Evolutionary conservation across 805 yeast genomes (phyloP).

Genomic region (Dipodascus albidus): DNA sequence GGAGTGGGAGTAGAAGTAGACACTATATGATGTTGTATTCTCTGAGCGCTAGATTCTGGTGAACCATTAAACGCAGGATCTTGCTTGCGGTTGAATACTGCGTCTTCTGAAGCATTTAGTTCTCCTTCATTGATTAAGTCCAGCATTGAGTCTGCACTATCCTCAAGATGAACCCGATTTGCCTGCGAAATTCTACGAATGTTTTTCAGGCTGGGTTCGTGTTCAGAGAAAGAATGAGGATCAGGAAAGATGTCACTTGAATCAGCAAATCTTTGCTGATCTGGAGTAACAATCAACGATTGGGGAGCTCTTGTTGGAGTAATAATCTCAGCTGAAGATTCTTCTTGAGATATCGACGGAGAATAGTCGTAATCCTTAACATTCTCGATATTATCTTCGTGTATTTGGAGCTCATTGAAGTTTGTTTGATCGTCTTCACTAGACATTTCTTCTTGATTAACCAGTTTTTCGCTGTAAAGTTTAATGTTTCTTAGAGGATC

Average conservation of each 20-base stretch:
- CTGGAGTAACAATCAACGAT: background rate
- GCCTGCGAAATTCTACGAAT: background rate
- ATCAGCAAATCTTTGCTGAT: background rate
- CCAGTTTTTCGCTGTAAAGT: too few relatives aligned
- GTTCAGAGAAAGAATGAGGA: background rate
- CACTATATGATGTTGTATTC: background rate
- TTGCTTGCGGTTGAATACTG: too few relatives aligned
- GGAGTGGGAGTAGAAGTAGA: conserved; percentile 1
- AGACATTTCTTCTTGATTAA: too few relatives aligned
- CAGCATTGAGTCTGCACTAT: background rate
- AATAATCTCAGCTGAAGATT: background rate
- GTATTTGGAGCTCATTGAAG: background rate
- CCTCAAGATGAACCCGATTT: background rate
- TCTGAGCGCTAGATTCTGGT: background rate
- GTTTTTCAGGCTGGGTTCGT: background rate
- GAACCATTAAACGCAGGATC: background rate
- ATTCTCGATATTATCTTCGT: background rate
- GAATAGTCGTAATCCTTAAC: background rate
- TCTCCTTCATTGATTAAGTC: background rate
- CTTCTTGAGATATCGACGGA: background rate
- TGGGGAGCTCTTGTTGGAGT: background rate
- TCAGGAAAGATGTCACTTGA: background rate
- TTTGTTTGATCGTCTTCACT: background rate
- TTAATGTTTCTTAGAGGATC: too few relatives aligned
- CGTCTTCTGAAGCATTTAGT: background rate